phyloP scores from a whole-genome alignment of 2,329 filamentous ascomycete genomes.

The Chlorencoelia australis region DNA sequence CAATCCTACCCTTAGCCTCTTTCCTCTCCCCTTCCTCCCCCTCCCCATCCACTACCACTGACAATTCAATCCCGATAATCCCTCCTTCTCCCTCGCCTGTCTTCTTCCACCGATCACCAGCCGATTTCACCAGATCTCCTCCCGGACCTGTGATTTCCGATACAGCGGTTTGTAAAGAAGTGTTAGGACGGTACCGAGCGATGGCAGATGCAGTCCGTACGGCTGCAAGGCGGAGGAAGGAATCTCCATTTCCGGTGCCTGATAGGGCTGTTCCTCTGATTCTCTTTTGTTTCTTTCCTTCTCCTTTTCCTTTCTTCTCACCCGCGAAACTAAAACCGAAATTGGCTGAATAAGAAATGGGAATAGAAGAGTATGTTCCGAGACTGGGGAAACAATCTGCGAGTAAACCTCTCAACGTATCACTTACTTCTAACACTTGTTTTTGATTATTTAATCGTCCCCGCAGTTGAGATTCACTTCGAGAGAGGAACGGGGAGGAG shows the following conservation, averaged over 20 bases:
- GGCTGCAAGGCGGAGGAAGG: conserved; percentile 65
- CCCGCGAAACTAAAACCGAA: too few species aligned
- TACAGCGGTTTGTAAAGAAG: conserved; percentile 47
- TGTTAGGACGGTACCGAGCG: conserved; percentile 45
- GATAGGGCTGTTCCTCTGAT: conserved; percentile 46
- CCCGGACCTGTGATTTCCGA: conserved; percentile 55
- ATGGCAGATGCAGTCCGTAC: conserved; percentile 64
- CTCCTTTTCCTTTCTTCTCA: conserved; percentile 17
- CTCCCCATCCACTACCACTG: conserved; percentile 35
- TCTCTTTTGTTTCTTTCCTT: conserved; percentile 10
- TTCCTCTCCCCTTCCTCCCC: conserved; percentile 30
- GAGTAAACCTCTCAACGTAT: conserved; percentile 38
- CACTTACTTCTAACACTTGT: conserved; percentile 32
- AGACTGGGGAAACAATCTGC: conserved; percentile 48
- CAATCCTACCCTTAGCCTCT: conserved; percentile 39
- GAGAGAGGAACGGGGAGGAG: conserved; percentile 26
- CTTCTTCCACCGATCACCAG: conserved; percentile 60
- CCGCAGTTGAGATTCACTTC: conserved; percentile 18
- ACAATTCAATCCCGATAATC: conserved; percentile 69
- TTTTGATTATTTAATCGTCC: conserved; percentile 14
- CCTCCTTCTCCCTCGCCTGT: conserved; percentile 77
- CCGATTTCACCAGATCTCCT: conserved; percentile 66
- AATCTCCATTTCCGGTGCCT: conserved; percentile 82
- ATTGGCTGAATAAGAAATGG: too few species aligned
- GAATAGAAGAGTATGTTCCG: conserved; percentile 26